Evolutionary conservation across 106 monocot genomes (phyloP).

Genomic region (Ottelia alismoides): DNA sequence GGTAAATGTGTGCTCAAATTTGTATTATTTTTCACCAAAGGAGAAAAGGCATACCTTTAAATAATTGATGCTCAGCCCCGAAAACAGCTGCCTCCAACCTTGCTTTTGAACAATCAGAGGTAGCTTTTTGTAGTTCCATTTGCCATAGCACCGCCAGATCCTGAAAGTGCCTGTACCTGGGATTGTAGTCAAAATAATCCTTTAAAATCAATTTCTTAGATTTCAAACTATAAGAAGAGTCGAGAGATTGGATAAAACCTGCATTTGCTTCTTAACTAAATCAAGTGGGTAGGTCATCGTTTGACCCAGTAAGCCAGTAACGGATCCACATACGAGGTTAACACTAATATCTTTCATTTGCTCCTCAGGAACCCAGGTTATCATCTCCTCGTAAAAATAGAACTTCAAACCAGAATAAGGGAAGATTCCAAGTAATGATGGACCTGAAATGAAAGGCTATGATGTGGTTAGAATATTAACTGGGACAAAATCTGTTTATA

Average conservation of each 20-base stretch:
- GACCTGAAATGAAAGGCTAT: slow-evolving; percentile 30
- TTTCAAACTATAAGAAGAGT: too few relatives aligned
- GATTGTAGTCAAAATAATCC: too few relatives aligned
- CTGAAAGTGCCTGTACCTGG: slow-evolving; percentile 55
- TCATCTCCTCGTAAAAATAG: slow-evolving; percentile 90
- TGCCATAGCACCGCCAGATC: slow-evolving; percentile 8
- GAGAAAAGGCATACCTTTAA: slow-evolving; percentile 41
- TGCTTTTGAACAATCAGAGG: slow-evolving; percentile 35
- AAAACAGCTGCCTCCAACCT: slow-evolving; percentile 84
- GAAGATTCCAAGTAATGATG: slow-evolving; percentile 82
- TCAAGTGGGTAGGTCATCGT: slow-evolving; percentile 94
- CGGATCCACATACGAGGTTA: slow-evolving; percentile 73
- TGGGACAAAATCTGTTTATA: too few relatives aligned
- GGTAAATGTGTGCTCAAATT: too few relatives aligned
- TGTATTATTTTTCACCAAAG: too few relatives aligned
- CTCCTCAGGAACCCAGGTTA: slow-evolving; percentile 58
- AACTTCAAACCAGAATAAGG: slow-evolving; percentile 93
- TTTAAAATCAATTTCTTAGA: too few relatives aligned
- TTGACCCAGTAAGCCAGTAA: slow-evolving; percentile 84
- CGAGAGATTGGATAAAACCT: too few relatives aligned
- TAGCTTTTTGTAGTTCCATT: slow-evolving; percentile 66
- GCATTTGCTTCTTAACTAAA: slow-evolving; percentile 97
- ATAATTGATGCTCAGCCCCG: slow-evolving; percentile 87
- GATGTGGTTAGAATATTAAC: too few relatives aligned
- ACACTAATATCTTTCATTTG: slow-evolving; percentile 40